phyloP scores from a whole-genome alignment of 257 asterid species.

The Solanum lycopersicoides region DNA sequence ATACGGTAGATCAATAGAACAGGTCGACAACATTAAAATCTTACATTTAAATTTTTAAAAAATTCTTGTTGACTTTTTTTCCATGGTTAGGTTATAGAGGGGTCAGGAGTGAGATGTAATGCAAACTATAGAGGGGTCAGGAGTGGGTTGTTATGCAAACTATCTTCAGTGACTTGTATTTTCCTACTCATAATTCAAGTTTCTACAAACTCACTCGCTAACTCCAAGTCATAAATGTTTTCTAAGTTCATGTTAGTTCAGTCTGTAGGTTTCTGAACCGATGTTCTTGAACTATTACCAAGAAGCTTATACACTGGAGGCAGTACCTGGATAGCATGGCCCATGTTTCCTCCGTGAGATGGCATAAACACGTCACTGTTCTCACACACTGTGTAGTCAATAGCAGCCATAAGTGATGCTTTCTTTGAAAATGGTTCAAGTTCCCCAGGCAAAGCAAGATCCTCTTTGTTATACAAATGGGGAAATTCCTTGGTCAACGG shows the following conservation, averaged over 20 bases:
- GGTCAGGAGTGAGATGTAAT: neutral
- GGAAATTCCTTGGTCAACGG: conserved; percentile 66
- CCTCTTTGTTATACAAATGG: conserved; percentile 76
- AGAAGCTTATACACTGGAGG: neutral
- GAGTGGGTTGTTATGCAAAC: neutral
- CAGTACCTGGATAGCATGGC: conserved; percentile 81
- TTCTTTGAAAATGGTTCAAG: conserved; percentile 65
- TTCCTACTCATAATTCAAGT: neutral
- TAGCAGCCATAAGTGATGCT: conserved; percentile 76
- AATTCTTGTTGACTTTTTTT: neutral
- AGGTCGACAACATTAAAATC: neutral
- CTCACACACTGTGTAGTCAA: conserved; percentile 74
- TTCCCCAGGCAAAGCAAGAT: conserved; percentile 66
- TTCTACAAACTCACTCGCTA: neutral
- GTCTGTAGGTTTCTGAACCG: neutral
- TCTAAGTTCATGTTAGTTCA: neutral
- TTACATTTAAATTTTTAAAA: neutral
- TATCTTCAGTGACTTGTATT: neutral
- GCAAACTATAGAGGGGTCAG: neutral
- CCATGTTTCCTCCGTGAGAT: conserved; percentile 98
- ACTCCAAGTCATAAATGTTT: neutral
- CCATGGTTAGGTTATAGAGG: neutral
- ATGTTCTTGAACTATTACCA: neutral
- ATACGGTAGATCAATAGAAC: neutral
- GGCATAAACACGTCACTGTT: conserved; percentile 89